Evolutionary conservation across 2,329 filamentous ascomycete genomes (phyloP).

Genomic region (Hypomyces rosellus): DNA sequence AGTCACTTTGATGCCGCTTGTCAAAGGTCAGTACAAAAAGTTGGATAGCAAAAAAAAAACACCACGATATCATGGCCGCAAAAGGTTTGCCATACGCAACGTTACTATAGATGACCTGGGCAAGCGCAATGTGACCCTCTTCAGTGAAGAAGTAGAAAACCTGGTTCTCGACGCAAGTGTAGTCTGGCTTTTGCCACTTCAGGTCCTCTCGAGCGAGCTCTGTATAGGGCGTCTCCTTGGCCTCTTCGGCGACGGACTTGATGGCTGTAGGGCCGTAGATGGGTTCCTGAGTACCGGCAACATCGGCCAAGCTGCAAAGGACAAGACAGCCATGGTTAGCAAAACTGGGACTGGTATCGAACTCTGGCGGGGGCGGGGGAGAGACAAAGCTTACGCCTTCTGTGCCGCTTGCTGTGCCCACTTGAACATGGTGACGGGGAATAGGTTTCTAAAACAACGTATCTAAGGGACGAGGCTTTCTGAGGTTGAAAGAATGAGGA

Average conservation of each 20-base stretch:
- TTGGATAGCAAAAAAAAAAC: background rate
- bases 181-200: conserved; percentile 75
- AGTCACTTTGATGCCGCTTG: conserved; percentile 80
- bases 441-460: background rate
- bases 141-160: conserved; percentile 87
- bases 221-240: conserved; percentile 70
- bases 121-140: conserved; percentile 67
- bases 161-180: conserved; percentile 89
- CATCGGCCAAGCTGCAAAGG: conserved; percentile 56
- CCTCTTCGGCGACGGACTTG: conserved; percentile 75
- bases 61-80: background rate
- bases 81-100: conserved; percentile 61
- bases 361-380: background rate
- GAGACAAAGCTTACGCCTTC: conserved; percentile 60
- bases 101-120: conserved; percentile 96
- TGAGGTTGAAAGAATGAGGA: background rate
- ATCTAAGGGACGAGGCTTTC: background rate
- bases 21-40: background rate
- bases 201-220: conserved; percentile 72
- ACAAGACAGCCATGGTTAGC: background rate
- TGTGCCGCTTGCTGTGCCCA: conserved; percentile 94
- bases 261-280: conserved; percentile 89
- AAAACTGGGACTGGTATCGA: conserved; percentile 10
- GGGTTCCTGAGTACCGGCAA: conserved; percentile 93
- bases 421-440: conserved; percentile 65